Evolutionary conservation across 345 rosid genomes (phyloP), one percentile per base, ranked within the genome.

Genomic region (Nephelium lappaceum): DNA sequence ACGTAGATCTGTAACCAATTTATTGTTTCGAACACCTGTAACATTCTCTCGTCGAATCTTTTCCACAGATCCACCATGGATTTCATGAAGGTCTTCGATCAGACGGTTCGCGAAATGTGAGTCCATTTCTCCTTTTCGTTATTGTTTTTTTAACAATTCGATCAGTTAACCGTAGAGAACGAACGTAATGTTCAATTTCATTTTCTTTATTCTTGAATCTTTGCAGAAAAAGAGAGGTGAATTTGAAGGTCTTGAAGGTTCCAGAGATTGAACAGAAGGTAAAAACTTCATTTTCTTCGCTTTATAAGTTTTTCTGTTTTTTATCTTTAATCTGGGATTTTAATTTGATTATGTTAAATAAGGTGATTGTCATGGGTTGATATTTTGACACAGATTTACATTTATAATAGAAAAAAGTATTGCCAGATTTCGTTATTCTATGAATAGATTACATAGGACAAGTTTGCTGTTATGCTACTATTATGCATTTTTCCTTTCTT

Each of bases 251-350:
- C 69, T 73, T 94, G 86, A 90, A 96, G 92, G 95, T 94, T 73
- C 98, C 99, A 0, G 98, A 96, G 85, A 96, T 96, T 70, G 99
- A 96, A 80, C 99, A 94, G 83, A 96, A 94, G 98, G 99, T 94
- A 70, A 38, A n/a, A 36, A n/a, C n/a, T n/a, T n/a, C 31, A 6
- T 39, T 31, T 77, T 55, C 45, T 76, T 19, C 21, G 5, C 36
- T 11, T 23, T 42, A 74, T n/a, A n/a, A n/a, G n/a, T n/a, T 10
- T 69, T 27, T 45, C 18, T 57, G 0, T 77, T 23, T 21, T 67
- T 66, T 1, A 5, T 58, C 38, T 18, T 78, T 60, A 60, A 71
- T 43, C 19, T 24, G 57, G 42, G 27, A 71, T 60, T 36, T 21
- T 51, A 1, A 49, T 53, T 36, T 25, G n/a, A 5, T 39, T 18